phyloP scores from a whole-genome alignment of 2,329 filamentous ascomycete species.

The Seiridium cupressi region DNA sequence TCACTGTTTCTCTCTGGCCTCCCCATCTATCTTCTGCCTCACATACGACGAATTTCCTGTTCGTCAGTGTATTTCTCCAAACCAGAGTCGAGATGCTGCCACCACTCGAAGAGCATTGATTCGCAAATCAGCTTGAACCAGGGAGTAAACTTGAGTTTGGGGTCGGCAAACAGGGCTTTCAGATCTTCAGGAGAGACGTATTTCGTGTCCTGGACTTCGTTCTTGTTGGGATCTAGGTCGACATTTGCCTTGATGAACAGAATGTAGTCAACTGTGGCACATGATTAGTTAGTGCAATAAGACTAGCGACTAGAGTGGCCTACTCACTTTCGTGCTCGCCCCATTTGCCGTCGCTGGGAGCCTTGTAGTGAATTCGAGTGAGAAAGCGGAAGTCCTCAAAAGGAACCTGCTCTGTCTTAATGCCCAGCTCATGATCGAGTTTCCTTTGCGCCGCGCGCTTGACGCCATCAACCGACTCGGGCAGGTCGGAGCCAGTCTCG shows the following conservation, averaged over 20 bases:
- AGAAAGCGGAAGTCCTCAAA: slow-evolving; percentile 90
- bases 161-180: slow-evolving; percentile 81
- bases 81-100: slow-evolving; percentile 77
- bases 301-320: neutral
- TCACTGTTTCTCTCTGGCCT: neutral
- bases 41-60: slow-evolving; percentile 84
- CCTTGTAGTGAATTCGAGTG: slow-evolving; percentile 97
- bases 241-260: slow-evolving; percentile 96
- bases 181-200: slow-evolving; percentile 83
- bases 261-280: slow-evolving; percentile 83
- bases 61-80: slow-evolving; percentile 86
- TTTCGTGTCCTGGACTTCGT: slow-evolving; percentile 82
- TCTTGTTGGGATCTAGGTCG: slow-evolving; percentile 75
- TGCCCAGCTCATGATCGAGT: slow-evolving; percentile 91
- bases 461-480: slow-evolving; percentile 78
- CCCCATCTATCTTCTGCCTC: slow-evolving; percentile 47
- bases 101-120: slow-evolving; percentile 98
- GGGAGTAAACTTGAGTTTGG: slow-evolving; percentile 82
- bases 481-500: slow-evolving; percentile 82
- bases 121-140: slow-evolving; percentile 99
- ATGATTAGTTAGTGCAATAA: neutral
- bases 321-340: slow-evolving; percentile 93
- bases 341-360: slow-evolving; percentile 95
- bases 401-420: slow-evolving; percentile 84
- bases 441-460: slow-evolving; percentile 93